Evolutionary conservation across 2,329 filamentous ascomycete species (phyloP), one percentile per base, ranked within the genome.

Genomic region (Aotearoamyces nothofagi): DNA sequence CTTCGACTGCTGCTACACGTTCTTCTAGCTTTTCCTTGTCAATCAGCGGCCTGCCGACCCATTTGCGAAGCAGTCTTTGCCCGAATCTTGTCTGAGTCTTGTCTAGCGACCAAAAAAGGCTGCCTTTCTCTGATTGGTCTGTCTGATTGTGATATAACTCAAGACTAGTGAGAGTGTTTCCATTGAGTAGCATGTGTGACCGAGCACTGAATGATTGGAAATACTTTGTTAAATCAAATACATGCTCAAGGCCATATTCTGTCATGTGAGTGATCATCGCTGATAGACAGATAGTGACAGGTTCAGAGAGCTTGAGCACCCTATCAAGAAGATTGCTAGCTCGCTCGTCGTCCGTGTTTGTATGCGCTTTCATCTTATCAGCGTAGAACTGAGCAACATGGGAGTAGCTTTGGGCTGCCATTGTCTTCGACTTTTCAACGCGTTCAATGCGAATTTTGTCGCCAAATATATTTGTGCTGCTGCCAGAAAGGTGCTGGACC

Each of bases 101-200:
- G 55, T 98, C 82, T 23, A 98, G 63, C 0, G 84, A 82, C 90
- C 90, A 98, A 52, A 96, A 86, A 4, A 98, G 61, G 50, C 86
- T 94, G 3, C 90, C 90, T 43, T 78, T 86, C 33, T 78, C 71
- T 0, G 71, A 68, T 43, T 86, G 70, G 46, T 96, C 86, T 0
- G 87, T 96, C 43, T 84, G 74, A 40, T 98, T 98, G 35, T 86
- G 79, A 48, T 94, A 98, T 2, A 98, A 83, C 50, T 98, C 90
- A 9, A 98, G 65, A 44, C 83, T 93, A 27, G 83, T 87, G 20
- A 98, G 58, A 0, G 87, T 94, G 31, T 93, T 98, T 24, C 87
- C 90, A 47, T 92, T 94, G 35, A 98, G 61, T 4, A 96, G 62
- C 90, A 98, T 96, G 47, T 96, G 86, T 9, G 87, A 86, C 20